Evolutionary conservation across 495 filamentous ascomycete species (phyloP).

Genomic region (Neurospora discreta): DNA sequence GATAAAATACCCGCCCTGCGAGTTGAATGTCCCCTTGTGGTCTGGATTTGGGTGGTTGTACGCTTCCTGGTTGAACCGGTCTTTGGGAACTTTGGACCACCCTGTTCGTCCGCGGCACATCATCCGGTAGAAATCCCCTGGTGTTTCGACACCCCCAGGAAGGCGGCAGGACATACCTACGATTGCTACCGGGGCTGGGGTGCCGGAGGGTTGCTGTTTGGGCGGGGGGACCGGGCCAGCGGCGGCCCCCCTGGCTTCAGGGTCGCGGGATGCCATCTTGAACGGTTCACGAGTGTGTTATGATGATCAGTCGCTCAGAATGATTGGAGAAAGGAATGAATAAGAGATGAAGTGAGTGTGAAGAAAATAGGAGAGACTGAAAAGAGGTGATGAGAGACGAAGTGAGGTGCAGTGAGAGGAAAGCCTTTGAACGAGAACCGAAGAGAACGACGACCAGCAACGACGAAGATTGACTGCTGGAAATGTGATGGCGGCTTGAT

Average conservation of each 20-base stretch:
- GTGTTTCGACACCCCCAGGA: constrained; percentile 31
- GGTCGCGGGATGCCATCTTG: background rate
- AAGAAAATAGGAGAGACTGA: background rate
- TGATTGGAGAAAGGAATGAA: too few relatives aligned
- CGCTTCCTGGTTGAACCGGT: constrained; percentile 56
- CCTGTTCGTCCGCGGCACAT: constrained; percentile 26
- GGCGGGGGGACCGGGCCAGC: constrained; percentile 9
- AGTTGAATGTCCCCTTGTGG: constrained; percentile 31
- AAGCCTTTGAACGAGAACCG: background rate
- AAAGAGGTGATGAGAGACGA: background rate
- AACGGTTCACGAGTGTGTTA: background rate
- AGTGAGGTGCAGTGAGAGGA: background rate
- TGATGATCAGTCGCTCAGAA: background rate
- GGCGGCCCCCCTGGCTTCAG: background rate
- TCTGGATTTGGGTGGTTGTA: constrained; percentile 51
- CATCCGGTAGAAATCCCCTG: constrained; percentile 36
- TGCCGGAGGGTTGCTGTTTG: constrained; percentile 9
- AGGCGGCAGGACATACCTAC: constrained; percentile 38
- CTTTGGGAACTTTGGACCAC: constrained; percentile 42
- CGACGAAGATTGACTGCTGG: background rate
- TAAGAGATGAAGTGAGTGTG: background rate
- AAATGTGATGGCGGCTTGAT: background rate
- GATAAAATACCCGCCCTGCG: constrained; percentile 43
- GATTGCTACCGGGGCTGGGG: constrained; percentile 27
- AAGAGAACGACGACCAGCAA: background rate